Percentiles rank a stretch among this genome's conserved stretches.
phyloP scores from a whole-genome alignment of 2,329 filamentous ascomycete genomes.

The Sclerotinia minor region DNA sequence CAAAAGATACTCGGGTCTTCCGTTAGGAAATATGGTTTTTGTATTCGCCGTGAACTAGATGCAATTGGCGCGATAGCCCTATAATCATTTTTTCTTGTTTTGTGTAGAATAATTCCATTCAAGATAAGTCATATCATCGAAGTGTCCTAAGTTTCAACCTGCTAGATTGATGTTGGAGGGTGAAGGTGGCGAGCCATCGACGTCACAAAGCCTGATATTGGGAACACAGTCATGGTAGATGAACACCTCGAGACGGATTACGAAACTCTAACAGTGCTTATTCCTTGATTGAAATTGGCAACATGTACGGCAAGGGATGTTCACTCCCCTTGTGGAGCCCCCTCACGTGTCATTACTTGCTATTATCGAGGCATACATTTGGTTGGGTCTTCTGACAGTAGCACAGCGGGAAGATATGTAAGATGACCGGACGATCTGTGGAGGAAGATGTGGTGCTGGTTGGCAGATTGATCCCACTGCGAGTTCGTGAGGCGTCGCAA shows the following conservation, averaged over 20 bases:
- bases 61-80: background rate
- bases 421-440: background rate
- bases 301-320: background rate
- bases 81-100: background rate
- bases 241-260: background rate
- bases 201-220: background rate
- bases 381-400: background rate
- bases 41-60: background rate
- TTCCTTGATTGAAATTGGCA: background rate
- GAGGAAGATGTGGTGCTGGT: too few species aligned
- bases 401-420: background rate
- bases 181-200: background rate
- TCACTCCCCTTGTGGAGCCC: background rate
- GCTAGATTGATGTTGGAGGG: background rate
- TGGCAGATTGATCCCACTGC: too few species aligned
- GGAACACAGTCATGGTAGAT: background rate
- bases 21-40: background rate
- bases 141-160: background rate
- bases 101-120: too few species aligned
- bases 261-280: background rate
- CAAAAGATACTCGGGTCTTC: background rate
- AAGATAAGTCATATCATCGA: background rate
- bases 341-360: background rate
- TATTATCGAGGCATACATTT: background rate
- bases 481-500: background rate